These are phyloP conservation scores for Candida odintsovae DNA, from an alignment of 805 yeast species.

Conservation along the genomic window DNA sequence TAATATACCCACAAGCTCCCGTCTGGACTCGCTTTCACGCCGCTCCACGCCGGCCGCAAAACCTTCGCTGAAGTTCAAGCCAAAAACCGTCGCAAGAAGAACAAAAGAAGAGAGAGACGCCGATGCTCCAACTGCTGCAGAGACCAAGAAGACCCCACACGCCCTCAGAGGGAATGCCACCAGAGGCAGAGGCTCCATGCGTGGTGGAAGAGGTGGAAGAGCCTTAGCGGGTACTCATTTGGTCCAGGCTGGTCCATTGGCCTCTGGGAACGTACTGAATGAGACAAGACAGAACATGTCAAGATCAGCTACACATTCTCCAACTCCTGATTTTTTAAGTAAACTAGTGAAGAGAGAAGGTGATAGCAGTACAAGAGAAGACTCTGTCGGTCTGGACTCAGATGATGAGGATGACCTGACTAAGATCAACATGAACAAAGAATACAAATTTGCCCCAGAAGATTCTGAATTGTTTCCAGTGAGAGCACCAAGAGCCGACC, in stretches of 20 bases:
- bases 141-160: conserved; percentile 3
- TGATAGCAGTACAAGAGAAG: conserved; percentile 10
- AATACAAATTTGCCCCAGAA: conserved; percentile 39
- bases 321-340: conserved; percentile 38
- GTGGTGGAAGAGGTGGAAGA: conserved; percentile 24
- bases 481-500: conserved; percentile 53
- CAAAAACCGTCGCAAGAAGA: conserved; percentile 81
- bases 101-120: conserved; percentile 80
- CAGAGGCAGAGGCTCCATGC: conserved; percentile 14
- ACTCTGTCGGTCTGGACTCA: conserved; percentile 24
- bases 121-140: conserved; percentile 45
- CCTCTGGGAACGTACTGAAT: conserved; percentile 44
- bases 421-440: conserved; percentile 60
- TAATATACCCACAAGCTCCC: conserved; percentile 17
- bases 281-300: conserved; percentile 16
- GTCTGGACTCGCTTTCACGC: conserved; percentile 35
- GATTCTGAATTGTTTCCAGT: conserved; percentile 63
- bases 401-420: conserved; percentile 38
- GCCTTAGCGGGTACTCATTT: conserved; percentile 45
- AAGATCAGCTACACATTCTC: conserved; percentile 24
- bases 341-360: conserved; percentile 26
- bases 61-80: conserved; percentile 69
- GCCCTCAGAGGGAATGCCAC: conserved; percentile 6
- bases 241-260: conserved; percentile 68
- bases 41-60: conserved; percentile 28